Evolutionary conservation across 108 stramenopile genomes (phyloP).

Genomic region (Hondaea fermentalgiana): DNA sequence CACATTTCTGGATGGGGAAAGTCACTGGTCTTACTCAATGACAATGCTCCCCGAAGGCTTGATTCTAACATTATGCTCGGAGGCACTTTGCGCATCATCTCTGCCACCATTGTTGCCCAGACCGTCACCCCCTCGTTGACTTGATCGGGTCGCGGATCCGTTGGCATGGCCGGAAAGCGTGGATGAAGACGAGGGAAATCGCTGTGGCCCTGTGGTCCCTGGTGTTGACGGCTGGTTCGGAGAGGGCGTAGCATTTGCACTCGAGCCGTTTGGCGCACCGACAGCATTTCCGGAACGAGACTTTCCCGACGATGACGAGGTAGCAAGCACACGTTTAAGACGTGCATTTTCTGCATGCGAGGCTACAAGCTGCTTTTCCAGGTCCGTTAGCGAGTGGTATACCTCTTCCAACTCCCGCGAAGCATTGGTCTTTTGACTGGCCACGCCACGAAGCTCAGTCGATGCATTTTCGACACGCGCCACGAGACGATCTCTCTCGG

Average conservation of each 20-base stretch:
- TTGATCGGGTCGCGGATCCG: too few species aligned
- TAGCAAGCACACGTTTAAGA: background rate
- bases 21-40: background rate
- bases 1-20: too few species aligned
- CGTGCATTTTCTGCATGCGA: background rate
- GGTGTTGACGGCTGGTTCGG: background rate
- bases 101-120: background rate
- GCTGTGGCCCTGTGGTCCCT: background rate
- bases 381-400: background rate
- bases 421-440: slow-evolving; percentile 4
- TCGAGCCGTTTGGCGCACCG: background rate
- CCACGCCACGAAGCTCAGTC: background rate
- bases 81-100: background rate
- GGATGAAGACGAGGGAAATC: too few species aligned
- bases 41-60: background rate
- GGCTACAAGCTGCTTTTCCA: background rate
- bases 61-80: background rate
- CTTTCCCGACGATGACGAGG: background rate
- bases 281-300: background rate
- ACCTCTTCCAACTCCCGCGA: background rate
- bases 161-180: too few species aligned
- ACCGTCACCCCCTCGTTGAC: background rate
- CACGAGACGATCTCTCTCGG: background rate
- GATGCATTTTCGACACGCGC: background rate
- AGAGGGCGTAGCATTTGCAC: background rate